phyloP scores from a whole-genome alignment of 2,329 filamentous ascomycete genomes.

The Helminthosporium solani region DNA sequence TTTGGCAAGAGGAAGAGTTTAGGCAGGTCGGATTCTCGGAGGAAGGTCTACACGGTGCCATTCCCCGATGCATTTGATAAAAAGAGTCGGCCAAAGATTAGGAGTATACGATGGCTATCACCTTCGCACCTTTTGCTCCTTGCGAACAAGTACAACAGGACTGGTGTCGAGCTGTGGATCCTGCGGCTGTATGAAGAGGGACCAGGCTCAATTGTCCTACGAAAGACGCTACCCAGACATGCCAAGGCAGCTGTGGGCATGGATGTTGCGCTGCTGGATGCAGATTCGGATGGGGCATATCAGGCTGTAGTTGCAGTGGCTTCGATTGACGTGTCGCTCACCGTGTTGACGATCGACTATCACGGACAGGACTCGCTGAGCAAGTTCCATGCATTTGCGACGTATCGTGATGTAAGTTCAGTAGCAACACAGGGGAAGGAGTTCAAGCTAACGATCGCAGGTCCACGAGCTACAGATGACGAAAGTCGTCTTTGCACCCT shows the following conservation, averaged over 20 bases:
- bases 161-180: constrained; percentile 57
- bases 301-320: constrained; percentile 82
- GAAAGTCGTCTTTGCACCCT: constrained; percentile 50
- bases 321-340: constrained; percentile 75
- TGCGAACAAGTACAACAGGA: constrained; percentile 56
- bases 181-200: constrained; percentile 62
- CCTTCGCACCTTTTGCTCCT: constrained; percentile 56
- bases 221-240: constrained; percentile 63
- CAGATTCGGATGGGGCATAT: constrained; percentile 60
- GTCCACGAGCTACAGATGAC: constrained; percentile 59
- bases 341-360: constrained; percentile 76
- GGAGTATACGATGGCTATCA: constrained; percentile 58
- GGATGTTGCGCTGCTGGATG: constrained; percentile 69
- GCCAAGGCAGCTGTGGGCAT: constrained; percentile 76
- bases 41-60: constrained; percentile 34
- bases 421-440: neutral
- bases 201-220: constrained; percentile 50
- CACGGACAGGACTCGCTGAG: constrained; percentile 52
- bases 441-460: constrained; percentile 14
- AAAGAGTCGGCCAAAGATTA: constrained; percentile 52
- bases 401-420: constrained; percentile 53
- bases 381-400: constrained; percentile 52
- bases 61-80: constrained; percentile 37
- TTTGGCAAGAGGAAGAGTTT: constrained; percentile 45
- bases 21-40: constrained; percentile 26